These are phyloP conservation scores for Oryza rufipogon DNA, from an alignment of 176 grass and related monocot species.

Conservation along the genomic window DNA sequence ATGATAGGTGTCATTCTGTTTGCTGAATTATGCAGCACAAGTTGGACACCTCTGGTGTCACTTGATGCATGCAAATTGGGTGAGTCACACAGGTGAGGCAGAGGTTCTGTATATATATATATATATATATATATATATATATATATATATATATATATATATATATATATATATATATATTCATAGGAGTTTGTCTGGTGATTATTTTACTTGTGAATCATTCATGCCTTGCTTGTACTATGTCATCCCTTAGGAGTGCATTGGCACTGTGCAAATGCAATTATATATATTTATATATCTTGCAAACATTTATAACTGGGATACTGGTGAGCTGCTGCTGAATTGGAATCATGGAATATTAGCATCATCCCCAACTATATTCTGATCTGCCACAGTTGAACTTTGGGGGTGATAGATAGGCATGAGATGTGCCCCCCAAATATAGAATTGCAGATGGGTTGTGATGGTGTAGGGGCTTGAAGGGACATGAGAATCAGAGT, in stretches of 20 bases:
- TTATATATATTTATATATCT: constrained; percentile 1
- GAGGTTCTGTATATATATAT: constrained; percentile 29
- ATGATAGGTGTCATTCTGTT: constrained; percentile 61
- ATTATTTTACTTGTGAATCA: constrained; percentile 48
- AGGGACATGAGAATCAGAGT: constrained; percentile 55
- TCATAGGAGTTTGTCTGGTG: constrained; percentile 40
- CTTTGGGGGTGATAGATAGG: constrained; percentile 51
- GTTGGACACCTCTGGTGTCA: constrained; percentile 37
- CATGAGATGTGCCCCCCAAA: constrained; percentile 54
- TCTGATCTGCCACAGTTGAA: constrained; percentile 59
- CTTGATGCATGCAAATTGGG: constrained; percentile 34
- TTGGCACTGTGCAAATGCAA: neutral
- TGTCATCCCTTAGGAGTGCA: constrained; percentile 42
- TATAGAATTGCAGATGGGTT: constrained; percentile 48
- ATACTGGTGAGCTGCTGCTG: constrained; percentile 50
- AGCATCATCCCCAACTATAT: constrained; percentile 41
- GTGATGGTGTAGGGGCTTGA: constrained; percentile 47
- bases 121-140: no score
- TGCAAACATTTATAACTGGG: constrained; percentile 48
- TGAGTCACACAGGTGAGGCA: constrained; percentile 38
- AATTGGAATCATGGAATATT: constrained; percentile 58
- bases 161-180: constrained; percentile 40
- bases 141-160: no score
- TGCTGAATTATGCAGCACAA: constrained; percentile 55
- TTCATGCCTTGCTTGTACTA: constrained; percentile 44